Base-by-base conservation (phyloP, 441 rosid species). In the Aquilaria agallochum region DNA sequence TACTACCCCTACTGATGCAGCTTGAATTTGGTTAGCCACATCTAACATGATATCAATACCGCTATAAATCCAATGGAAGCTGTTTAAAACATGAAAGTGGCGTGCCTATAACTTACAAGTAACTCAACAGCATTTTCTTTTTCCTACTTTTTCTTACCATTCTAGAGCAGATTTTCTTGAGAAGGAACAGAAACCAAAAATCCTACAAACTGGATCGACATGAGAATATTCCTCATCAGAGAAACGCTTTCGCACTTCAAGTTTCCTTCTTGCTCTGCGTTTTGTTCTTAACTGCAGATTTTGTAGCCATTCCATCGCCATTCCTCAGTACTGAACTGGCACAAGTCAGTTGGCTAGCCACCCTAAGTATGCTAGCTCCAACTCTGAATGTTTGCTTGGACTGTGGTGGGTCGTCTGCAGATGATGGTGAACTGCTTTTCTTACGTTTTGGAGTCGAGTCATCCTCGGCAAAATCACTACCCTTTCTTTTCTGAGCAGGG, bases 281-380 rank as follows among this genome's bases (percentile, higher is more conserved):
- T 31, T 61, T 78, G 63, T 60, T 71, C 66, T 67, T 68, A 47
- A 52, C 68, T 68, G 60, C 50, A 33, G 52, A 31, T 60, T 61
- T 77, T 44, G 59, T 68, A 68, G 68, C 53, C 5, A 65, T 57
- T 27, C 65, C 55, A 36, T 36, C 42, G 7, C 42, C 42, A 70
- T 58, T 64, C 64, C 64, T 65, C 12, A 72, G 76, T 49, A 76
- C 53, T 10, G 85, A 36, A 36, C 42, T 36, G 42, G 6, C 42
- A 45, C 70, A 76, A 71, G 73, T 82, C 71, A 87, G 68, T 60
- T 83, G 84, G 71, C 76, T 82, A 46, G 91, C 88, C 50, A 76
- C 92, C 81, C 76, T 77, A 60, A 76, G 72, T 57, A 84, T 82
- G 74, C 88, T 79, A 64, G 77, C 85, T 69, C 90, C 92, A 60